These are phyloP conservation scores for Sugiyamaella marilandica DNA, from an alignment of 805 yeast species.

Conservation along the genomic window DNA sequence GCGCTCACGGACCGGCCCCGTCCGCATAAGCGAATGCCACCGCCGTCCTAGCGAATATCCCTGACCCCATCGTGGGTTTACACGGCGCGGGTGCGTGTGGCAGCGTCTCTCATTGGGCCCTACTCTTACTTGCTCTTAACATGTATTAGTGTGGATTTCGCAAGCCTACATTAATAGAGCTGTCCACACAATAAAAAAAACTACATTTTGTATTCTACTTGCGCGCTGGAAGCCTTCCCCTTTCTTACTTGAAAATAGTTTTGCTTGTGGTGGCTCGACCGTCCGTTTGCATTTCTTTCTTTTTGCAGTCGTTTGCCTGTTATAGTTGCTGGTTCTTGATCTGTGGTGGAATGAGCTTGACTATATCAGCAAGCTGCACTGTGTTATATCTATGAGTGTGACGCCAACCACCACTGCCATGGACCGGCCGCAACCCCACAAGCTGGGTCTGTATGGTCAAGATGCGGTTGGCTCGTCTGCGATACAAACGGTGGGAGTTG, in stretches of 20 bases:
- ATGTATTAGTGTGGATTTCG: neutral
- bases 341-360: neutral
- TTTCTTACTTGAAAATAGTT: too few relatives aligned
- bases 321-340: neutral
- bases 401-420: conserved; percentile 2
- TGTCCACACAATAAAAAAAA: too few relatives aligned
- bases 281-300: neutral
- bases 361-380: neutral
- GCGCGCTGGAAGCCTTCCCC: too few relatives aligned
- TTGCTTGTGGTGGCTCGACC: too few relatives aligned
- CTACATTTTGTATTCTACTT: too few relatives aligned
- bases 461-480: neutral
- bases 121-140: neutral
- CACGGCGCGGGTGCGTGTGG: conserved; percentile 2
- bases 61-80: neutral
- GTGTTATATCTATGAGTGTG: neutral
- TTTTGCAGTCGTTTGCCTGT: neutral
- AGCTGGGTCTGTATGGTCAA: neutral
- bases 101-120: conserved; percentile 1
- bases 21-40: neutral
- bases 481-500: neutral
- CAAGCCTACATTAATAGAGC: too few relatives aligned
- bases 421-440: neutral
- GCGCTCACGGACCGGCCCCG: neutral
- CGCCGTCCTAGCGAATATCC: neutral